Evolutionary conservation across 2,329 filamentous ascomycete species (phyloP), one percentile per base, ranked within the genome.

Genomic region (Talaromyces piceae): DNA sequence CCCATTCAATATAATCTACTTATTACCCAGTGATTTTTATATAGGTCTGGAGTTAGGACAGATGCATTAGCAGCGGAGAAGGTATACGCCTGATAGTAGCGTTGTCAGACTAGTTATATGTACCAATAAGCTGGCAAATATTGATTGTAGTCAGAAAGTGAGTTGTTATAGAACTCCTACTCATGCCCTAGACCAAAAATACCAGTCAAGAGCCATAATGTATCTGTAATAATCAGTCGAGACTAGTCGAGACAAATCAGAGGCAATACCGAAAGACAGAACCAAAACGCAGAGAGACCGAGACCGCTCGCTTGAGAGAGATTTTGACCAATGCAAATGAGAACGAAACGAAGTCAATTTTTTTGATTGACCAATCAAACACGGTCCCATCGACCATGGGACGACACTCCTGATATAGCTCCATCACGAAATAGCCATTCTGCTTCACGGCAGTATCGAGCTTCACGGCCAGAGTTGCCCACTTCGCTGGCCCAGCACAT

Each of bases 401-500:
- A 22, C 16, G 45, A 43, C 22, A 44, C 23, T 26, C 45, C 51
- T 8, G 37, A 49, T 41, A 53, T 51, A 23, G 45, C 25, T 11
- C 59, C 58, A 11, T 86, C 87, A 18, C 89, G 88, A 74, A 96
- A 95, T 45, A 97, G 71, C 69, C 88, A 84, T 5, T 88, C 90
- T 3, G 91, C 91, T 69, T 97, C 91, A 54, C 93, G 83, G 68
- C 91, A 97, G 71, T 95, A 96, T 44, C 87, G 83, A 41, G 77
- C 80, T 59, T 82, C 79, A 47, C 68, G 67, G 8, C 74, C 72
- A 50, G 79, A 80, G 70, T 84, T 84, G 47, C 79, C 81, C 58
- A 70, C 86, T 78, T 98, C 93, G 62, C 88, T 95, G 23, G 88
- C 90, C 80, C 95, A 97, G 73, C 93, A 98, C 11, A 98, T 85